Conservation (phyloP, 2,329 filamentous ascomycete species). For the Nectriaceae sp. region DNA sequence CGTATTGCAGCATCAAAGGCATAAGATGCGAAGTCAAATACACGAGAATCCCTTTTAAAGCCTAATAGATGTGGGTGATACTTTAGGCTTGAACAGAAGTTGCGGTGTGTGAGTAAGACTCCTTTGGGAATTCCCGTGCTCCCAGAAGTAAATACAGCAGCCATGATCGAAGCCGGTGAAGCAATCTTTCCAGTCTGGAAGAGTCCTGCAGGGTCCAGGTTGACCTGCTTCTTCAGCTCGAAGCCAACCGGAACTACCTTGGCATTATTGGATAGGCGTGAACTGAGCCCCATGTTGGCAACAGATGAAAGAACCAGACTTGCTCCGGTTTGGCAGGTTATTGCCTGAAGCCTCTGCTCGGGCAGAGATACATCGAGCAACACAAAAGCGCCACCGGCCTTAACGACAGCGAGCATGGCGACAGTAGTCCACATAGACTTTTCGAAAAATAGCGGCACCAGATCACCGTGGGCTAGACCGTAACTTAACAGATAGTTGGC, state of each 20-base stretch:
- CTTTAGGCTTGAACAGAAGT: neutral
- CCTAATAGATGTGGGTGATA: neutral
- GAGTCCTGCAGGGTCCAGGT: no score
- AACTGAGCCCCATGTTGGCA: no score
- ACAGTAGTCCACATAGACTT: conserved; percentile 35
- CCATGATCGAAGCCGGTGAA: conserved; percentile 6
- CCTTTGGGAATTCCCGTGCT: conserved; percentile 20
- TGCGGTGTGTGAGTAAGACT: conserved; percentile 12
- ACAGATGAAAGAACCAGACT: no score
- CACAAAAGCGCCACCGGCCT: conserved; percentile 31
- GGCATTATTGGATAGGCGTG: no score
- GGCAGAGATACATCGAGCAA: conserved; percentile 4
- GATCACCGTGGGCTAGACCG: conserved; percentile 22
- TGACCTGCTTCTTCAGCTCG: no score
- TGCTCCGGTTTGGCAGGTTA: neutral
- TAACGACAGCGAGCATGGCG: conserved; percentile 35
- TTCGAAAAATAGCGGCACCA: conserved; percentile 35
- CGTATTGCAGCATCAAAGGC: conserved; percentile 15
- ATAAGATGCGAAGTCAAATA: conserved; percentile 17
- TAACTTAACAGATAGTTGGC: conserved; percentile 41
- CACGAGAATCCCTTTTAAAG: conserved; percentile 4
- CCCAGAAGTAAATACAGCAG: conserved; percentile 21
- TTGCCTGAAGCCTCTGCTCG: neutral
- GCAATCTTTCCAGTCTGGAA: no score
- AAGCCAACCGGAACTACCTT: no score